Evolutionary conservation across 768 basidiomycete genomes (phyloP).

Genomic region (Boletus sp.): DNA sequence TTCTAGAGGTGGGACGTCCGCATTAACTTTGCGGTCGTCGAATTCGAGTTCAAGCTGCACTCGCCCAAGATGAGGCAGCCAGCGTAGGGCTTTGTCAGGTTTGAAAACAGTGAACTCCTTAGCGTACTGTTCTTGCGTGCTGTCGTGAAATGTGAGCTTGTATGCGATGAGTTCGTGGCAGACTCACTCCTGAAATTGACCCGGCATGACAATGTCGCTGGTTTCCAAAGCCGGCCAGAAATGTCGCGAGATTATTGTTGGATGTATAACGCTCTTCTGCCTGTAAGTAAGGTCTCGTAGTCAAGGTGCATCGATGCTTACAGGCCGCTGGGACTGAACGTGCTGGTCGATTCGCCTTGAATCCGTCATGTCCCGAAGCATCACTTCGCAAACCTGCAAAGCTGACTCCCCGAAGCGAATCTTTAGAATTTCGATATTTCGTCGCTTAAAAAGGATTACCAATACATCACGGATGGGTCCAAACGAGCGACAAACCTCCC

Average conservation of each 20-base stretch:
- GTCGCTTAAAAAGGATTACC: conserved; percentile 51
- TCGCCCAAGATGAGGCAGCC: conserved; percentile 87
- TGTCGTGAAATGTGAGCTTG: conserved; percentile 28
- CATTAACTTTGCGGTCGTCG: conserved; percentile 72
- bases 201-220: conserved; percentile 74
- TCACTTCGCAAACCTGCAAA: conserved; percentile 95
- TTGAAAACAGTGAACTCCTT: conserved; percentile 80
- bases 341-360: conserved; percentile 88
- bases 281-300: conserved; percentile 3
- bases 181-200: conserved; percentile 76
- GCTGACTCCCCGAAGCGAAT: conserved; percentile 93
- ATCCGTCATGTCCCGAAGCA: conserved; percentile 97
- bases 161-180: neutral
- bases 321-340: conserved; percentile 71
- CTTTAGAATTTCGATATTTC: conserved; percentile 92
- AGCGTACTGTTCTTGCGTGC: conserved; percentile 74
- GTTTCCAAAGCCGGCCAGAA: conserved; percentile 92
- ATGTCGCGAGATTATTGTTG: conserved; percentile 87
- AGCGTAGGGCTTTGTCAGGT: conserved; percentile 87
- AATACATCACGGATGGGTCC: neutral
- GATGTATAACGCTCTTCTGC: conserved; percentile 69
- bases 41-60: conserved; percentile 79
- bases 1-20: conserved; percentile 83
- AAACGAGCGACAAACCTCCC: conserved; percentile 42
- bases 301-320: conserved; percentile 34